A percentile compares a stretch with the other conserved stretches of the same genome.
Evolutionary conservation across 2,329 filamentous ascomycete species (phyloP).

Genomic region (Aspergillus pseudoterreus): DNA sequence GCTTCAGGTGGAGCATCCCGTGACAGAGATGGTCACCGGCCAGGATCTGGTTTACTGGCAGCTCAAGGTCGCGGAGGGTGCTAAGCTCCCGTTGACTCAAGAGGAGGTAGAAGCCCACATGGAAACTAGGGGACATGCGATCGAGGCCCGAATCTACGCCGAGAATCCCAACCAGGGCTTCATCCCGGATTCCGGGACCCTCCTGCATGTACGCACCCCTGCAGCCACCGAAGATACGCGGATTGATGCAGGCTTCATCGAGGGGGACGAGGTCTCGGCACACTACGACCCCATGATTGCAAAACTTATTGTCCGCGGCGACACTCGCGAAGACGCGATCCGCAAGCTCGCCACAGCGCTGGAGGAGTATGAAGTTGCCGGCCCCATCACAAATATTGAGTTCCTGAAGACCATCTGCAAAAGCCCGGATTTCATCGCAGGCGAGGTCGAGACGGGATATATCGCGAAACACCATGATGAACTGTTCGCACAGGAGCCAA

Average conservation of each 20-base stretch:
- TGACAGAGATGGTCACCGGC: constrained; percentile 75
- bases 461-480: constrained; percentile 83
- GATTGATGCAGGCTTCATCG: constrained; percentile 88
- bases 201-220: constrained; percentile 79
- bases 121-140: constrained; percentile 72
- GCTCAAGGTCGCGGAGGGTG: constrained; percentile 75
- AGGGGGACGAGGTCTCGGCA: constrained; percentile 87
- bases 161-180: constrained; percentile 91
- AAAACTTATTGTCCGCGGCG: constrained; percentile 87
- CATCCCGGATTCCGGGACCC: constrained; percentile 84
- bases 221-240: constrained; percentile 67
- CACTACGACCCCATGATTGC: constrained; percentile 99
- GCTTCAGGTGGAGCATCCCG: constrained; percentile 93
- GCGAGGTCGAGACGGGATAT: constrained; percentile 92
- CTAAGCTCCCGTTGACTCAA: constrained; percentile 63
- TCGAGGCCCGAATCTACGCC: constrained; percentile 94
- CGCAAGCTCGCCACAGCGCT: constrained; percentile 77
- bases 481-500: constrained; percentile 63
- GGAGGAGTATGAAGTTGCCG: constrained; percentile 86
- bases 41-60: constrained; percentile 92
- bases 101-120: constrained; percentile 67
- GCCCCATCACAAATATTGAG: constrained; percentile 91
- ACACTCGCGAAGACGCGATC: constrained; percentile 73
- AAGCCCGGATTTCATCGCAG: constrained; percentile 75
- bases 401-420: constrained; percentile 87